Evolutionary conservation across 2,329 filamentous ascomycete genomes (phyloP), one percentile per base, ranked within the genome.

Genomic region (Didymella keratinophila): DNA sequence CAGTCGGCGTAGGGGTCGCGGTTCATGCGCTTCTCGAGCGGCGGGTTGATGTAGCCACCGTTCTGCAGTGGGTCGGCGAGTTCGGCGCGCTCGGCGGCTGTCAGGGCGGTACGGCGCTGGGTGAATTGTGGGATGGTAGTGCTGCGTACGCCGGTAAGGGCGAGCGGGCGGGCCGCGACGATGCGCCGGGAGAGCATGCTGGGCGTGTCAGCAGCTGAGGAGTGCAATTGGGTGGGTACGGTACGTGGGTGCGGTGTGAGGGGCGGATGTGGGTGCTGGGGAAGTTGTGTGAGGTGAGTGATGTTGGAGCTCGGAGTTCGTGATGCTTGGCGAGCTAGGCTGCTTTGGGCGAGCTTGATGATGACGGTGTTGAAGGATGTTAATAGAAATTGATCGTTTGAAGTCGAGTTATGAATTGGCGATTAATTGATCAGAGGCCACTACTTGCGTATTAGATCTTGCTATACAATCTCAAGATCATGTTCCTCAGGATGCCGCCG

Each of bases 1-100:
- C 93, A 99, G 75, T 92, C 89, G 75, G 80, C 94, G 77, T 98
- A 87, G 34, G 96, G 95, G 78, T 98, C 95, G 76, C 95, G 92
- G 81, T 92, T 91, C 78, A 93, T 89, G 69, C 94, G 90, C 84
- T 97, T 97, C 79, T 94, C 82, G 53, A 84, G 80, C 14, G 88
- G 87, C 58, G 91, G 90, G 80, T 93, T 92, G 74, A 91, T 85
- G 78, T 92, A 95, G 78, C 89, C 90, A 73, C 91, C 92, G 78
- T 93, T 96, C 90, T 93, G 87, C 63, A 79, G 81, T 21, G 89
- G 89, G 61, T 75, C 73, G 42, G 66, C 62, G 46, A 84, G 82
- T 28, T 89, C 86, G 58, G 80, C 61, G 44, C 64, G 60, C 64
- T 76, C 74, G 46, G 67, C 64, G 46, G 70, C 64, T 53, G 73